These are phyloP conservation scores for Secale cereale DNA, from an alignment of 176 grass and related monocot species.

Conservation along the genomic window DNA sequence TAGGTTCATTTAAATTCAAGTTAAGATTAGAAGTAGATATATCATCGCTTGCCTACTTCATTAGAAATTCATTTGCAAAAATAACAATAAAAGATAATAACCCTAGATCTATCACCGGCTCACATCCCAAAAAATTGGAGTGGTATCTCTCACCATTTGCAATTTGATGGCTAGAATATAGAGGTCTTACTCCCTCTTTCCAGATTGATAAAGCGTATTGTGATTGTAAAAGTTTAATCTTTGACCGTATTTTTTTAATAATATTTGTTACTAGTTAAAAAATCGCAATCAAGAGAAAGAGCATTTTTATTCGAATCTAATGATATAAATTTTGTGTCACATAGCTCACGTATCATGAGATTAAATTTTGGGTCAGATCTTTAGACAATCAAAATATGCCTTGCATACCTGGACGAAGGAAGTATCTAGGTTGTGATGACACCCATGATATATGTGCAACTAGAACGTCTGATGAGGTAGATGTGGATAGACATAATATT, in stretches of 20 bases:
- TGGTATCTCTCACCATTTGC: not conserved
- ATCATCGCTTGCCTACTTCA: not conserved
- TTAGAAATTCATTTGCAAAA: not conserved
- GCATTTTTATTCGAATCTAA: not conserved
- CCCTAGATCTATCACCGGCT: not conserved
- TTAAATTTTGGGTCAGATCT: not conserved
- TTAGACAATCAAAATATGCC: not conserved
- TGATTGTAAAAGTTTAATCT: not conserved
- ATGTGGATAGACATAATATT: not conserved
- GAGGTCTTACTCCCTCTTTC: not conserved
- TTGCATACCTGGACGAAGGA: not conserved
- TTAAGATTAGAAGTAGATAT: constrained; percentile 3
- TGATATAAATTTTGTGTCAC: not conserved
- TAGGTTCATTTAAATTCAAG: not conserved
- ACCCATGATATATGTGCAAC: not conserved
- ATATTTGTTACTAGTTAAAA: not conserved
- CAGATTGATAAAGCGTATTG: not conserved
- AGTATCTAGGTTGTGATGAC: not conserved
- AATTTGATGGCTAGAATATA: not conserved
- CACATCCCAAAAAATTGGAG: not conserved
- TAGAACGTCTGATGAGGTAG: not conserved
- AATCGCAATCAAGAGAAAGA: not conserved
- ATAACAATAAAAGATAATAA: not conserved
- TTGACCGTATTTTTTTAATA: not conserved
- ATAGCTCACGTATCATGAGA: not conserved